Conservation (phyloP, 129 eudicot species). For the Artemisia argyi region DNA sequence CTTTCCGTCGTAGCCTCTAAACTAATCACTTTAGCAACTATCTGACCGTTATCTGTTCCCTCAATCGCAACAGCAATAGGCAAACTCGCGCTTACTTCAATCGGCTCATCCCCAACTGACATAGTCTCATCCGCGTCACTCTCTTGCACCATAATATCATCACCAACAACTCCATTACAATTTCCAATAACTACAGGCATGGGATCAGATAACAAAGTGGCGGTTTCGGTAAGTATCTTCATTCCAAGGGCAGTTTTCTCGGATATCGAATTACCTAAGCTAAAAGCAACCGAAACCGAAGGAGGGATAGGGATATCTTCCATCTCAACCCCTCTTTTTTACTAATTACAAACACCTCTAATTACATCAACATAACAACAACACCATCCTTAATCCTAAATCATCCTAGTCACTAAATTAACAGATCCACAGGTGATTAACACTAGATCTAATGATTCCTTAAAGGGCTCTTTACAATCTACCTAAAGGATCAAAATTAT, state of each 20-base stretch:
- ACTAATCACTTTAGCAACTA: constrained; percentile 59
- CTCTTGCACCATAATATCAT: constrained; percentile 47
- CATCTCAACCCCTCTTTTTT: constrained; percentile 39
- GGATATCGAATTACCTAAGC: constrained; percentile 45
- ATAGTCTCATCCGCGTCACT: constrained; percentile 54
- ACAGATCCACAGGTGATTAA: constrained; percentile 41
- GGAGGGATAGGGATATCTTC: constrained; percentile 73
- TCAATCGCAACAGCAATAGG: constrained; percentile 45
- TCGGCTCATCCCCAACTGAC: constrained; percentile 48
- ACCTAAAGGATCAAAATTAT: constrained; percentile 16
- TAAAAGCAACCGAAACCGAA: constrained; percentile 59
- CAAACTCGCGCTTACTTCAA: constrained; percentile 42
- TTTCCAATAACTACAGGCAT: too few relatives aligned
- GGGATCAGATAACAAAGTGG: constrained; percentile 13
- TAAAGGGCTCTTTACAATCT: constrained; percentile 20
- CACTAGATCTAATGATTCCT: constrained; percentile 35
- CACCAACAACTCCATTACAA: constrained; percentile 29
- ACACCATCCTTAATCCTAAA: constrained; percentile 2
- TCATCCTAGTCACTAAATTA: constrained; percentile 19
- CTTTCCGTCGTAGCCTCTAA: constrained; percentile 45
- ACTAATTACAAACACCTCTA: constrained; percentile 12
- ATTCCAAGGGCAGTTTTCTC: constrained; percentile 37
- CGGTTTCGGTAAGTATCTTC: constrained; percentile 54
- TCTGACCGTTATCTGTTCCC: constrained; percentile 66
- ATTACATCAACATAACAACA: constrained; percentile 23